phyloP scores from a whole-genome alignment of 352 stramenopile genomes.

The Pythium diclinum region DNA sequence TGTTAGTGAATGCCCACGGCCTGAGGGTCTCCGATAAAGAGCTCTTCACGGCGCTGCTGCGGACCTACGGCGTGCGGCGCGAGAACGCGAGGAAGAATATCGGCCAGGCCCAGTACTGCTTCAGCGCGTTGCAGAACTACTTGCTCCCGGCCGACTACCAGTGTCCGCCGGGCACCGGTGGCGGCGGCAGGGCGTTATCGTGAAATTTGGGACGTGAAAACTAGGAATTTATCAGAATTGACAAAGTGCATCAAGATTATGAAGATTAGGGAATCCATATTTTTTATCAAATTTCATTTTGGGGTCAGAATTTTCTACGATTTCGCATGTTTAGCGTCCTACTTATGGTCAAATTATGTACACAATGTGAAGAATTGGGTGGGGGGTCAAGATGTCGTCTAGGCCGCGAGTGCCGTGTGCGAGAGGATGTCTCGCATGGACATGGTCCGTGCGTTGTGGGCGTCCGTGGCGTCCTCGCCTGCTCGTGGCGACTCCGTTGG shows the following conservation, averaged over 20 bases:
- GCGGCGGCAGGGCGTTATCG: slow-evolving; percentile 58
- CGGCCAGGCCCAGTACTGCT: slow-evolving; percentile 81
- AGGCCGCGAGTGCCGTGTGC: slow-evolving; percentile 34
- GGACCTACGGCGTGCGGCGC: slow-evolving; percentile 71
- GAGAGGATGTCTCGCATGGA: slow-evolving; percentile 74
- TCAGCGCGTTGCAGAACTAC: slow-evolving; percentile 80
- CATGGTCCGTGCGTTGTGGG: slow-evolving; percentile 40
- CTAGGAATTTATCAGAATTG: slow-evolving; percentile 5
- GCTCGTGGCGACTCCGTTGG: slow-evolving; percentile 16
- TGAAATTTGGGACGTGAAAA: slow-evolving; percentile 22
- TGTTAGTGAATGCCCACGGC: slow-evolving; percentile 56
- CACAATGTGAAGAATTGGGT: neutral
- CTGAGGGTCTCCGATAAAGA: slow-evolving; percentile 51
- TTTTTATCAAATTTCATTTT: slow-evolving; percentile 5
- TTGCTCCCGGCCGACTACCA: slow-evolving; percentile 75
- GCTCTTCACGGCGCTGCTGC: slow-evolving; percentile 59
- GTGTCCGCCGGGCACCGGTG: slow-evolving; percentile 77
- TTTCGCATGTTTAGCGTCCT: neutral
- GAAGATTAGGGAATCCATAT: neutral
- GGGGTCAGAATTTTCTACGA: neutral
- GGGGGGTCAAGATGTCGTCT: neutral
- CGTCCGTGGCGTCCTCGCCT: slow-evolving; percentile 1
- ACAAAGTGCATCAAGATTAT: neutral
- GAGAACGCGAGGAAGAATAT: slow-evolving; percentile 89
- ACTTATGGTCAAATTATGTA: slow-evolving; percentile 13